These are phyloP conservation scores for Shiraia bambusicola DNA, from an alignment of 2,329 filamentous ascomycete genomes.

Conservation along the genomic window DNA sequence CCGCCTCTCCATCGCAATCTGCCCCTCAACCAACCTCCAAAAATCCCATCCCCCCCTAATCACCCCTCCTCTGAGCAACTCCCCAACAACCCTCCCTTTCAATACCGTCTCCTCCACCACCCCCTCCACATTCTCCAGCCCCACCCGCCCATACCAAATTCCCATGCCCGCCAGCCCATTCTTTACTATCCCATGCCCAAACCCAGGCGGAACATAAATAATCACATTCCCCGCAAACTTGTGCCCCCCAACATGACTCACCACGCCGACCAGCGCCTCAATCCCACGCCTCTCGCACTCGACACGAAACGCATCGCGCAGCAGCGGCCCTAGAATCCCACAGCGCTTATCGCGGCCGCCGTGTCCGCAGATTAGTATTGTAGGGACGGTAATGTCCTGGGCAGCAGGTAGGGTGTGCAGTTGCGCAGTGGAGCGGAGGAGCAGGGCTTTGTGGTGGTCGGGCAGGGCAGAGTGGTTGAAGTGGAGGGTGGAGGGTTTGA, in stretches of 20 bases:
- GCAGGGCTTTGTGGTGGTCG: constrained; percentile 50
- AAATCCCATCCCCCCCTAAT: constrained; percentile 26
- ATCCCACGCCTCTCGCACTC: constrained; percentile 56
- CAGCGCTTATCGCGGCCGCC: constrained; percentile 79
- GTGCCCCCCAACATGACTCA: constrained; percentile 81
- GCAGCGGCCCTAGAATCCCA: constrained; percentile 73
- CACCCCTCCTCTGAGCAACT: constrained; percentile 73
- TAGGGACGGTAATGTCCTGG: constrained; percentile 37
- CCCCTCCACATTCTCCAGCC: constrained; percentile 73
- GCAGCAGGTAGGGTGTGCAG: constrained; percentile 56
- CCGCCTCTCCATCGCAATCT: constrained; percentile 31
- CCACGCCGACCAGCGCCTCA: constrained; percentile 64
- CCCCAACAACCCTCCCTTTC: constrained; percentile 66
- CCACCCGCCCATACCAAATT: constrained; percentile 80
- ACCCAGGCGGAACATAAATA: constrained; percentile 68
- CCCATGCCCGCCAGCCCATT: constrained; percentile 69
- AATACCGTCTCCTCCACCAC: constrained; percentile 71
- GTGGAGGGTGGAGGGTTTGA: constrained; percentile 66
- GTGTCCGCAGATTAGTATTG: constrained; percentile 83
- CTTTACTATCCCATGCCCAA: constrained; percentile 2
- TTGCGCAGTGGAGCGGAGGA: constrained; percentile 50
- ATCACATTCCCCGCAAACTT: constrained; percentile 86
- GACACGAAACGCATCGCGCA: constrained; percentile 69
- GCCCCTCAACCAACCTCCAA: constrained; percentile 31
- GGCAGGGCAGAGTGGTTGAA: constrained; percentile 60